phyloP scores from a whole-genome alignment of 1,139 yeast genomes.

The Yamadazyma atlantica region DNA sequence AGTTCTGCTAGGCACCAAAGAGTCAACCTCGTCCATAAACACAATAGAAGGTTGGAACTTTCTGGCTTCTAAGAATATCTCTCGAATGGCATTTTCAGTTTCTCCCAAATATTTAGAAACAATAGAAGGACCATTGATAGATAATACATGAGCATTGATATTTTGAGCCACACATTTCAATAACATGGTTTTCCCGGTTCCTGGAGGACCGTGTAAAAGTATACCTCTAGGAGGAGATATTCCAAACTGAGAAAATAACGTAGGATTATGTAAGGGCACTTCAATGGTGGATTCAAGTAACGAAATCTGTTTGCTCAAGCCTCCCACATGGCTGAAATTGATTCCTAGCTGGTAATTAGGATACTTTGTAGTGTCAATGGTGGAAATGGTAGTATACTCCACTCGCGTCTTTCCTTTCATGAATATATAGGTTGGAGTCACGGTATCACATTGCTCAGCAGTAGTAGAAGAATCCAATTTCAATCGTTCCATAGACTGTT shows the following conservation, averaged over 20 bases:
- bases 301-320: conserved; percentile 64
- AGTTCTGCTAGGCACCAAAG: conserved; percentile 79
- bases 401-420: conserved; percentile 38
- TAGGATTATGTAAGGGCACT: conserved; percentile 78
- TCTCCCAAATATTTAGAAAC: conserved; percentile 93
- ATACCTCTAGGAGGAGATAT: conserved; percentile 90
- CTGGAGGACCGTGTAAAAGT: conserved; percentile 92
- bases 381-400: conserved; percentile 11
- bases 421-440: conserved; percentile 50
- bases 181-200: conserved; percentile 94
- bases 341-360: conserved; percentile 42
- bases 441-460: conserved; percentile 15
- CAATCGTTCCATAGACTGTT: conserved; percentile 27
- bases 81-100: conserved; percentile 80
- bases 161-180: conserved; percentile 77
- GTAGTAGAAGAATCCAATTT: conserved; percentile 16
- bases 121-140: conserved; percentile 88
- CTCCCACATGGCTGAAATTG: conserved; percentile 68
- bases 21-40: conserved; percentile 90
- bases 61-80: conserved; percentile 80
- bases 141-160: conserved; percentile 72
- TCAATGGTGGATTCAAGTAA: conserved; percentile 67
- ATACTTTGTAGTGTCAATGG: conserved; percentile 22
- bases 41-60: conserved; percentile 83
- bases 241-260: conserved; percentile 78